Evolutionary conservation across 2,329 filamentous ascomycete species (phyloP).

Genomic region (Xylaria sp.): DNA sequence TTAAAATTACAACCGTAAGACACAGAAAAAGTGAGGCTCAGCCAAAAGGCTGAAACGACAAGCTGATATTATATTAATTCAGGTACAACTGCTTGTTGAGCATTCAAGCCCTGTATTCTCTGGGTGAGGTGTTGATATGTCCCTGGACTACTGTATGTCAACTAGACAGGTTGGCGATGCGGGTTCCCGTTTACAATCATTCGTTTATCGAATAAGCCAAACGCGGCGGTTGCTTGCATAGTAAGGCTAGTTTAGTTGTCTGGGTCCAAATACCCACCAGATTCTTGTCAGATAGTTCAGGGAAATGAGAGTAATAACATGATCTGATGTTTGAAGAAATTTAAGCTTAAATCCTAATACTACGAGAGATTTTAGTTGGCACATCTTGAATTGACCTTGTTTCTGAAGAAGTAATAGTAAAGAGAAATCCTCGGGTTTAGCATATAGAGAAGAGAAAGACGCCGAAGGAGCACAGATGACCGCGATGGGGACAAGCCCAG

Average conservation of each 20-base stretch:
- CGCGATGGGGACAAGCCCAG: neutral
- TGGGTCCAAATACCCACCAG: slow-evolving; percentile 18
- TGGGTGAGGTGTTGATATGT: neutral
- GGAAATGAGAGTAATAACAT: neutral
- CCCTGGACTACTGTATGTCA: slow-evolving; percentile 19
- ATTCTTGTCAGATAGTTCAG: neutral
- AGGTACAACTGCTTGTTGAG: slow-evolving; percentile 14
- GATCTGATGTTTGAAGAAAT: neutral
- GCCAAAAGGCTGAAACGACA: slow-evolving; percentile 28
- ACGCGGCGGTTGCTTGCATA: slow-evolving; percentile 31
- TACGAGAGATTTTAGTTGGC: neutral
- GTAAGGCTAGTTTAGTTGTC: slow-evolving; percentile 26
- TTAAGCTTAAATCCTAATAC: neutral
- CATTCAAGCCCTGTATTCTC: neutral
- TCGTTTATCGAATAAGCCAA: slow-evolving; percentile 15
- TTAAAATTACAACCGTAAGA: neutral
- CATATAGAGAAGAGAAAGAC: slow-evolving; percentile 7
- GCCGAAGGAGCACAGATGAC: slow-evolving; percentile 1
- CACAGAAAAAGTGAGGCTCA: slow-evolving; percentile 29
- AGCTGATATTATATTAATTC: neutral
- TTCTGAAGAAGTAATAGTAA: neutral
- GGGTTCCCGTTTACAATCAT: slow-evolving; percentile 32
- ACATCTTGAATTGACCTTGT: neutral
- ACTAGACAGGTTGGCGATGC: slow-evolving; percentile 28
- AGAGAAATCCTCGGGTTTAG: neutral